Conservation (phyloP, 2,329 filamentous ascomycete species). For the Orbilia brochopaga region DNA sequence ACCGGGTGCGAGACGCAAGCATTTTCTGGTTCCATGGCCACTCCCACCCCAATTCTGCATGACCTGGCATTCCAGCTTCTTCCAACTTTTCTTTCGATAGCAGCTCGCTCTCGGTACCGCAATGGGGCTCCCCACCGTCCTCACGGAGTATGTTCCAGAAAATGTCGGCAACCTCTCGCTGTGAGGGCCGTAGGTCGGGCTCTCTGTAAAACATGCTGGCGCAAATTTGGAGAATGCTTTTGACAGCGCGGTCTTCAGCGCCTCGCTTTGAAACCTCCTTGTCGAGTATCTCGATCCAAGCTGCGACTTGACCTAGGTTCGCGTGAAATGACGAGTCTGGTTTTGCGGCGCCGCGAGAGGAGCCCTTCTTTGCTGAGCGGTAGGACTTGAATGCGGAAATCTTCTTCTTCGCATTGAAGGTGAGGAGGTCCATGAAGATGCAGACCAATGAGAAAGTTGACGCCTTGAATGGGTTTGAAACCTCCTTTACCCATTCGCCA, state of each 20-base stretch:
- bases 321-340: slow-evolving; percentile 74
- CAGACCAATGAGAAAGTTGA: slow-evolving; percentile 76
- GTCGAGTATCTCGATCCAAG: slow-evolving; percentile 69
- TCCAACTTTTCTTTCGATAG: slow-evolving; percentile 24
- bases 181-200: slow-evolving; percentile 51
- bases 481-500: slow-evolving; percentile 28
- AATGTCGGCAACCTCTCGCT: slow-evolving; percentile 50
- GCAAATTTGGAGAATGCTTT: slow-evolving; percentile 48
- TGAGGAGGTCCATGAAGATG: slow-evolving; percentile 73
- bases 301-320: slow-evolving; percentile 71
- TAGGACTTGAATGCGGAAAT: slow-evolving; percentile 70
- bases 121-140: slow-evolving; percentile 42
- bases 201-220: slow-evolving; percentile 53
- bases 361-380: slow-evolving; percentile 67
- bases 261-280: slow-evolving; percentile 63
- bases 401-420: slow-evolving; percentile 71
- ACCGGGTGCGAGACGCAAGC: slow-evolving; percentile 32
- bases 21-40: slow-evolving; percentile 40
- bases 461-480: slow-evolving; percentile 57
- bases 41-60: slow-evolving; percentile 25
- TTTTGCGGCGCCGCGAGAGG: slow-evolving; percentile 65
- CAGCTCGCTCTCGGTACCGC: slow-evolving; percentile 19
- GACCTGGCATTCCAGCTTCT: slow-evolving; percentile 27
- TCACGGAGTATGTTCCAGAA: slow-evolving; percentile 34
- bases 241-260: slow-evolving; percentile 49